These are phyloP conservation scores for Dactylellina parvicollis DNA, from an alignment of 2,329 filamentous ascomycete species.

Conservation along the genomic window DNA sequence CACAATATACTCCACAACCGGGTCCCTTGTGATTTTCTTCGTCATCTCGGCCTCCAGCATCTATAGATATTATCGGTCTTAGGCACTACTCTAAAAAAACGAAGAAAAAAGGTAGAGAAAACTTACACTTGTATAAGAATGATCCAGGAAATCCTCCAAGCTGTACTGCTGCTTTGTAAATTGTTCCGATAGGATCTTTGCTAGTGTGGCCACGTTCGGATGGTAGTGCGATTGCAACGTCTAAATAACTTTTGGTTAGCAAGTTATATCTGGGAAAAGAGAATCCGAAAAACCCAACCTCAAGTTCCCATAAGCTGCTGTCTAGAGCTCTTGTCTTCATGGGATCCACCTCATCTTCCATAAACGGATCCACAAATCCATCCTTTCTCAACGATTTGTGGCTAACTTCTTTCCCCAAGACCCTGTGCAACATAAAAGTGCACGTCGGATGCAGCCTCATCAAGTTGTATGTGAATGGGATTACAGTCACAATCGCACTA, in stretches of 20 bases:
- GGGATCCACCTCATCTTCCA: conserved; percentile 79
- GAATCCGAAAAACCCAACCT: conserved; percentile 60
- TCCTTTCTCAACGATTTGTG: conserved; percentile 70
- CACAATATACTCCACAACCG: conserved; percentile 92
- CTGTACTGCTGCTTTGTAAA: conserved; percentile 97
- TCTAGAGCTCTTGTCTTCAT: conserved; percentile 88
- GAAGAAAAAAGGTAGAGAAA: neutral
- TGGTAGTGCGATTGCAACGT: conserved; percentile 93
- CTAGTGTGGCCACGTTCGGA: conserved; percentile 92
- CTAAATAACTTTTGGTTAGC: conserved; percentile 17
- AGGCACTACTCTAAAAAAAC: conserved; percentile 57
- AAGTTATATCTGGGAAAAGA: neutral
- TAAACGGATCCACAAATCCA: conserved; percentile 79
- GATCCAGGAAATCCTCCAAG: conserved; percentile 95
- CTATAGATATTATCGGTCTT: conserved; percentile 62
- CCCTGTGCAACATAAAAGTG: conserved; percentile 95
- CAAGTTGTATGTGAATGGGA: conserved; percentile 96
- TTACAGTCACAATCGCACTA: conserved; percentile 83
- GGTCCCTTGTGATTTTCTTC: conserved; percentile 84
- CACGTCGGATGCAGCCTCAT: conserved; percentile 88
- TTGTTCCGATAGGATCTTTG: conserved; percentile 93
- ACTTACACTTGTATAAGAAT: conserved; percentile 84
- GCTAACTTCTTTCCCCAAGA: conserved; percentile 69
- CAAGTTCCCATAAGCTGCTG: conserved; percentile 93
- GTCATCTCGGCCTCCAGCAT: conserved; percentile 84